These are phyloP conservation scores for Saitozyma podzolica DNA, from an alignment of 768 basidiomycete genomes.

Conservation along the genomic window DNA sequence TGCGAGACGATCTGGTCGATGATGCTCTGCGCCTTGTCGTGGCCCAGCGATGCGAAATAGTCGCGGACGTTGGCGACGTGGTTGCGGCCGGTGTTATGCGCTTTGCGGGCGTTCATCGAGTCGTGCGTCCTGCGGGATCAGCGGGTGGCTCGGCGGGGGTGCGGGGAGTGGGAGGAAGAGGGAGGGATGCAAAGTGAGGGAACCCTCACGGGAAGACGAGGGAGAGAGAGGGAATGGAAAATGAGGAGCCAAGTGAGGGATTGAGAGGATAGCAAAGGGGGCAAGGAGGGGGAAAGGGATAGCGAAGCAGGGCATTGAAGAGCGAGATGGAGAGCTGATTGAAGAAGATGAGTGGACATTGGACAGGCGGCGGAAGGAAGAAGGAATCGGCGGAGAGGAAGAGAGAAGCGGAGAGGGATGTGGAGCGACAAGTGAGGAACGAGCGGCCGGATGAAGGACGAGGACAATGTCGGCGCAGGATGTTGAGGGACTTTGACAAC, in stretches of 20 bases:
- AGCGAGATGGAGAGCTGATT: not conserved
- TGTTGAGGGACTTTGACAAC: no score
- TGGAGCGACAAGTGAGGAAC: no score
- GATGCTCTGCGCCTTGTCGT: slow-evolving; percentile 96
- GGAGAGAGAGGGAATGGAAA: not conserved
- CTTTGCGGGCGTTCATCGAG: slow-evolving; percentile 66
- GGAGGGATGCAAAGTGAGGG: not conserved
- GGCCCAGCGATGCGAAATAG: slow-evolving; percentile 65
- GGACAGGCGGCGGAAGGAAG: no score
- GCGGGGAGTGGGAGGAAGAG: not conserved
- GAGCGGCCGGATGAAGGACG: no score
- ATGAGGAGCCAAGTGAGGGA: not conserved
- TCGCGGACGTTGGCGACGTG: slow-evolving; percentile 94
- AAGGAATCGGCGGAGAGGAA: no score
- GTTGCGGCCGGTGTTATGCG: slow-evolving; percentile 96
- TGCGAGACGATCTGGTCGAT: slow-evolving; percentile 97
- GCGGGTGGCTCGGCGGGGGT: not conserved
- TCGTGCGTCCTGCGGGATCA: slow-evolving; percentile 33
- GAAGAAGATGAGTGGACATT: no score
- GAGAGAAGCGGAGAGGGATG: no score
- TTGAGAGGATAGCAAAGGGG: not conserved
- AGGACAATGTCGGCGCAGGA: no score
- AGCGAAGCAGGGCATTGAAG: not conserved
- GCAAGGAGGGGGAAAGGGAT: no score
- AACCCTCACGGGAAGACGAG: not conserved